Evolutionary conservation across 2,329 filamentous ascomycete genomes (phyloP).

Genomic region (Fusarium humuli): DNA sequence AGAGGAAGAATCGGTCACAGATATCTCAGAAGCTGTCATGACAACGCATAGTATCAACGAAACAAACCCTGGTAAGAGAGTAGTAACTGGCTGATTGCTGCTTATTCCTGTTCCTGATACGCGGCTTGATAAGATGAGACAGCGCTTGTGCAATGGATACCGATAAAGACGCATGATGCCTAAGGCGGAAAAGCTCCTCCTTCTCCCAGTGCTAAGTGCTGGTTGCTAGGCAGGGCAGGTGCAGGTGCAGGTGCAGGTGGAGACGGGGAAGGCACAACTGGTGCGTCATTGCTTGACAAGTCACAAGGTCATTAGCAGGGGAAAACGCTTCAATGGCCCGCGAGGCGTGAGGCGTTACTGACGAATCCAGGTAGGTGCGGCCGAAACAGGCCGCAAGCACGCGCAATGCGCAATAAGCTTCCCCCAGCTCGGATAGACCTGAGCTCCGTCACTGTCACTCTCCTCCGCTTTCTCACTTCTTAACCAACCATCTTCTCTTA

Average conservation of each 20-base stretch:
- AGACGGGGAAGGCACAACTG: constrained; percentile 35
- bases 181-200: constrained; percentile 44
- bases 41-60: constrained; percentile 20
- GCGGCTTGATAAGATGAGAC: constrained; percentile 34
- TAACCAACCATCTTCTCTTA: constrained; percentile 42
- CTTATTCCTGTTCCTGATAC: constrained; percentile 33
- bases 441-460: constrained; percentile 43
- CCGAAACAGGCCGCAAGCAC: constrained; percentile 46
- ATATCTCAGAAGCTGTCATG: constrained; percentile 21
- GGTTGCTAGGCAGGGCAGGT: constrained; percentile 46
- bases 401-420: constrained; percentile 45
- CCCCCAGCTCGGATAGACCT: constrained; percentile 34
- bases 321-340: constrained; percentile 27
- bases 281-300: constrained; percentile 47
- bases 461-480: constrained; percentile 41
- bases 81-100: constrained; percentile 20
- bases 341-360: constrained; percentile 29
- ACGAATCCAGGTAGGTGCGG: constrained; percentile 42
- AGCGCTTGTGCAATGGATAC: constrained; percentile 20
- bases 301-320: constrained; percentile 44
- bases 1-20: constrained; percentile 4
- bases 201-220: background rate
- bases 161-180: constrained; percentile 37
- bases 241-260: constrained; percentile 46
- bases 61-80: constrained; percentile 5